Evolutionary conservation across 2,329 filamentous ascomycete genomes (phyloP), one percentile per base, ranked within the genome.

Genomic region (Fusarium lateritium): DNA sequence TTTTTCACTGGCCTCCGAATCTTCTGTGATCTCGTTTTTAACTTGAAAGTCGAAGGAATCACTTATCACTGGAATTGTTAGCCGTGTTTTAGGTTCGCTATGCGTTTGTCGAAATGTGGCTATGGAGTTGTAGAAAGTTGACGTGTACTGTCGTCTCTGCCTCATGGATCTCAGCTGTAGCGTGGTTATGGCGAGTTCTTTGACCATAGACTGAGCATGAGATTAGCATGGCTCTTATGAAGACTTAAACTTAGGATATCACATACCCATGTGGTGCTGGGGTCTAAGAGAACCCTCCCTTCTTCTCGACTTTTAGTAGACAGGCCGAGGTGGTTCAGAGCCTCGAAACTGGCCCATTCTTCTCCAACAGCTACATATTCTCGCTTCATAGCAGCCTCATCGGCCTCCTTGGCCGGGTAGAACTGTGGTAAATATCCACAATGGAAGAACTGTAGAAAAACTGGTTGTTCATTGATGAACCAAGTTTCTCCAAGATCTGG

Each of bases 381-480:
- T 13, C 44, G 7, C 5, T 55, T 38, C 47, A 43, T 65, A 5
- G 65, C 66, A 7, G 7, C 24, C 0, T 34, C 14, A 0, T 69
- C 56, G 0, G 31, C 5, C 7, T 66, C 65, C 6, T 50, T 66
- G 1, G 44, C 38, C 3, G 66, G 65, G 4, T 57, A 69, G 17
- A 69, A 67, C 2, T 62, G 66, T 0, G 66, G 65, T 0, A 58
- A 11, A 2, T 69, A 69, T 9, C 47, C 56, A 3, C 56, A 69
- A 17, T 69, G 66, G 2, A 69, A 33, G 3, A 69, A 69, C 14
- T 69, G 66, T 1, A 69, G 7, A 6, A 69, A 69, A 0, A 69
- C 44, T 0, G 66, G 61, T 11, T 66, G 45, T 2, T 69, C 61
- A 3, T 69, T 67, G 5, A 69, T 50, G 2, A 69, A 69, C 66